phyloP scores from a whole-genome alignment of 208 protist species.

The Blastocrithidia nonstop region DNA sequence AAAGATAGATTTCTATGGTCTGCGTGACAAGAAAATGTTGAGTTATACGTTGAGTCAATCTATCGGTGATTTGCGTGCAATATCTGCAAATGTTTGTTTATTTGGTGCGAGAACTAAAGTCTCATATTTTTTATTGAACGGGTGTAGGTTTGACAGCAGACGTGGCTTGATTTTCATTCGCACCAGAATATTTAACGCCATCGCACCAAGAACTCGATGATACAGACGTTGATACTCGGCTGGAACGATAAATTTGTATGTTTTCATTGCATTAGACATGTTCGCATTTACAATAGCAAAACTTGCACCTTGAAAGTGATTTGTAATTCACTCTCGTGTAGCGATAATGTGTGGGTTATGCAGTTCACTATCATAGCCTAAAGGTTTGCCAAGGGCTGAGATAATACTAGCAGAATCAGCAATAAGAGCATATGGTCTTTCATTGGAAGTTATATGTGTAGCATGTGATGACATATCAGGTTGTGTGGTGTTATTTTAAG shows the following conservation, averaged over 20 bases:
- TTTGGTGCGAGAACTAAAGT: too few species aligned
- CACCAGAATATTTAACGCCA: constrained; percentile 27
- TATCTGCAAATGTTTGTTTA: constrained; percentile 2
- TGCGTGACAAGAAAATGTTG: constrained; percentile 16
- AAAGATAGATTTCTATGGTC: constrained; percentile 14
- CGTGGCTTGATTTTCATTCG: constrained; percentile 34
- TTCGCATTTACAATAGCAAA: constrained; percentile 52
- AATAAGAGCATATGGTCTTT: too few species aligned
- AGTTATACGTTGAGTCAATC: constrained; percentile 38
- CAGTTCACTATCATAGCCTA: constrained; percentile 35
- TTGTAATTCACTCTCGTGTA: constrained; percentile 52
- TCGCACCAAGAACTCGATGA: constrained; percentile 35
- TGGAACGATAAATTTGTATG: constrained; percentile 36
- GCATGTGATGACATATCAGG: too few species aligned
- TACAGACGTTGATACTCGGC: constrained; percentile 32
- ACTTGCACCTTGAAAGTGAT: constrained; percentile 48
- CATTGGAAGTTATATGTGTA: too few species aligned
- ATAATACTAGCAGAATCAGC: constrained; percentile 58
- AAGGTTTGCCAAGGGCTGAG: constrained; percentile 19
- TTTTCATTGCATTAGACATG: constrained; percentile 35
- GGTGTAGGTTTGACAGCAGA: too few species aligned
- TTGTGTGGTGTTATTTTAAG: too few species aligned
- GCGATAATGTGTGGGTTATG: constrained; percentile 17
- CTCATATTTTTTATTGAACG: too few species aligned
- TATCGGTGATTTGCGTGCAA: constrained; percentile 7